Evolutionary conservation across 108 stramenopile genomes (phyloP).

Genomic region (Mayamaea pseudoterrestris): DNA sequence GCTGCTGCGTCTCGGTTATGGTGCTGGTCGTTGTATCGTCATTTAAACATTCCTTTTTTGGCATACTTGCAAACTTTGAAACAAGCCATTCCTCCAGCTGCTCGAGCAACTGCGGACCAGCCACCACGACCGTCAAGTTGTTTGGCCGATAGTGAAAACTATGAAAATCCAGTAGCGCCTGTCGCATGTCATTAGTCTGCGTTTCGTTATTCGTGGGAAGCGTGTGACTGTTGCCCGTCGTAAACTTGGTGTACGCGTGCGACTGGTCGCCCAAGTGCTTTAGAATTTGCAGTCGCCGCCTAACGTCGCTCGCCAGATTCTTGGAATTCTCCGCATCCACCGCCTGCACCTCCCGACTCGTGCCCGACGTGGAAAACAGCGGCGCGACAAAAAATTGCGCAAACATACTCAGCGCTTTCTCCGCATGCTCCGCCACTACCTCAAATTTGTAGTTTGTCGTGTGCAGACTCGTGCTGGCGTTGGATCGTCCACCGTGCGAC

Average conservation of each 20-base stretch:
- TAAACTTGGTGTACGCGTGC: constrained; percentile 78
- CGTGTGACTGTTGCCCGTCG: constrained; percentile 65
- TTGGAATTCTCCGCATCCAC: constrained; percentile 86
- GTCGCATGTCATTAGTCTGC: constrained; percentile 37
- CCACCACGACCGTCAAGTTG: constrained; percentile 62
- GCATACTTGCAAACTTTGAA: constrained; percentile 45
- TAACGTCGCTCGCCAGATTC: constrained; percentile 62
- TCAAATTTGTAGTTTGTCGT: constrained; percentile 82
- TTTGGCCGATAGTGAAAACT: constrained; percentile 65
- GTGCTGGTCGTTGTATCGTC: no score
- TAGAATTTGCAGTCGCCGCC: constrained; percentile 69
- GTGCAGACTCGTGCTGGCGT: constrained; percentile 77
- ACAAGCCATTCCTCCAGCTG: constrained; percentile 62
- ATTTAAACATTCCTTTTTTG: constrained; percentile 1
- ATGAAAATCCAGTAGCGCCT: constrained; percentile 70
- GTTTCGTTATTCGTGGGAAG: constrained; percentile 39
- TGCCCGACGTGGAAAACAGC: constrained; percentile 62
- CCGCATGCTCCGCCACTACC: constrained; percentile 57
- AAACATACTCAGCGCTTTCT: constrained; percentile 74
- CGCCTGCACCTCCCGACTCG: constrained; percentile 70
- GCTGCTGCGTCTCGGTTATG: constrained; percentile 23
- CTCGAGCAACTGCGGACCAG: constrained; percentile 70
- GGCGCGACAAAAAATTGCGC: constrained; percentile 67
- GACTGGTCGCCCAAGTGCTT: constrained; percentile 49
- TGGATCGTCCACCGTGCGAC: constrained; percentile 65